Evolutionary conservation across 208 protist species (phyloP).

Genomic region (Trypanosoma vivax): DNA sequence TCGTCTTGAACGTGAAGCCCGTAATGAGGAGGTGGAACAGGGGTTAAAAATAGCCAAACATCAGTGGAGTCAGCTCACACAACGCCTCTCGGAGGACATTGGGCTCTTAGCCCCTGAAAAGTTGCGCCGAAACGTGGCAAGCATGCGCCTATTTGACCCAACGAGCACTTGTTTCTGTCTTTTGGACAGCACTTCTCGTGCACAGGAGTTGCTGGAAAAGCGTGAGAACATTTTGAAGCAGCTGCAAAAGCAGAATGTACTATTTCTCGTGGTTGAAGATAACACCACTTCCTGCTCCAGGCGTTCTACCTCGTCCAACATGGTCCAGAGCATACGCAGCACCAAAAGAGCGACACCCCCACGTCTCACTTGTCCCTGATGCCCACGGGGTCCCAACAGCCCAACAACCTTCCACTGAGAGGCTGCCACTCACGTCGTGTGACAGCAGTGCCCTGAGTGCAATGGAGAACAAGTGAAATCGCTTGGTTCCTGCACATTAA

Average conservation of each 20-base stretch:
- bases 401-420: too few relatives aligned
- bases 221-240: background rate
- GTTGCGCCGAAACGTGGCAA: background rate
- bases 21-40: background rate
- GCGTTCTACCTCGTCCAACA: background rate
- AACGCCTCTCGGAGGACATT: background rate
- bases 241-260: background rate
- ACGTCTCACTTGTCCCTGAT: too few relatives aligned
- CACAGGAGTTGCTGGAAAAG: background rate
- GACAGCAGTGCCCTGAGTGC: too few relatives aligned
- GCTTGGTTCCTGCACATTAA: too few relatives aligned
- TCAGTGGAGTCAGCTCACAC: background rate
- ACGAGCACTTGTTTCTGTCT: background rate
- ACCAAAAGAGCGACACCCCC: too few relatives aligned
- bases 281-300: background rate
- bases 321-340: background rate
- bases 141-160: slow-evolving; percentile 8
- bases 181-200: background rate
- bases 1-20: background rate
- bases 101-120: background rate
- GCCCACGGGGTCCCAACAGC: too few relatives aligned
- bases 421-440: too few relatives aligned
- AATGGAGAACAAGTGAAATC: too few relatives aligned
- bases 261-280: too few relatives aligned
- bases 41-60: background rate